Conservation (phyloP, 1,139 yeast species). For the Sugiyamaella xylanicola region DNA sequence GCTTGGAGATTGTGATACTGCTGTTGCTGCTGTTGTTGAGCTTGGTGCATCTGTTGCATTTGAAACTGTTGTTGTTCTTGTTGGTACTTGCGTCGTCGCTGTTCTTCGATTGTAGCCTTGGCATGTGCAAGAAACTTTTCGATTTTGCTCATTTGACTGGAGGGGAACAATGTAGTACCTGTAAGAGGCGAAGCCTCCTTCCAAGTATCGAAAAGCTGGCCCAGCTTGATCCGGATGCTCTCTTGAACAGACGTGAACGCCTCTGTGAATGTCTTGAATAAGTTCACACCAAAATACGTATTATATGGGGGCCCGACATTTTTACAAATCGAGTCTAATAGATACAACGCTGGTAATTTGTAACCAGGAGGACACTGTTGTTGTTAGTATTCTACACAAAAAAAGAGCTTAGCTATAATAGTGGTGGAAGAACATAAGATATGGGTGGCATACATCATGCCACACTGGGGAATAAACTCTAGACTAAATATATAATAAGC, state of each 20-base stretch:
- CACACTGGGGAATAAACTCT: too few species aligned
- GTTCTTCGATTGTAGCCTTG: conserved; percentile 41
- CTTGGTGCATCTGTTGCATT: conserved; percentile 30
- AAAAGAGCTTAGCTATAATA: too few species aligned
- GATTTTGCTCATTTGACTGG: conserved; percentile 67
- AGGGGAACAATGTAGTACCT: conserved; percentile 72
- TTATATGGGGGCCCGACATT: conserved; percentile 89
- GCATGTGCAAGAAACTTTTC: conserved; percentile 71
- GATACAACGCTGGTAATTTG: conserved; percentile 78
- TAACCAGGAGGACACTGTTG: conserved; percentile 67
- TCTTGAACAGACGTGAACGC: conserved; percentile 80
- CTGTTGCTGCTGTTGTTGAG: conserved; percentile 23
- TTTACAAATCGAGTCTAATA: conserved; percentile 91
- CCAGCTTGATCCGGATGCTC: conserved; percentile 68
- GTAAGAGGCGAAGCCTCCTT: conserved; percentile 59
- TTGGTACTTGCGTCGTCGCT: conserved; percentile 23
- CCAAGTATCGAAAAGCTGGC: conserved; percentile 87
- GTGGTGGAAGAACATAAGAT: too few species aligned
- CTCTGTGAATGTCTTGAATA: conserved; percentile 69
- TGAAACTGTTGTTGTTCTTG: conserved; percentile 32
- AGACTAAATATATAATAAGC: too few species aligned
- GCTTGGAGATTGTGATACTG: conserved; percentile 15
- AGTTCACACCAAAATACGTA: conserved; percentile 64
- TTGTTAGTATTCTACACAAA: conserved; percentile 17
- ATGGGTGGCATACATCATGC: too few species aligned